Base-by-base conservation (phyloP, 2,329 filamentous ascomycete species). In the Chaetomium sp. region DNA sequence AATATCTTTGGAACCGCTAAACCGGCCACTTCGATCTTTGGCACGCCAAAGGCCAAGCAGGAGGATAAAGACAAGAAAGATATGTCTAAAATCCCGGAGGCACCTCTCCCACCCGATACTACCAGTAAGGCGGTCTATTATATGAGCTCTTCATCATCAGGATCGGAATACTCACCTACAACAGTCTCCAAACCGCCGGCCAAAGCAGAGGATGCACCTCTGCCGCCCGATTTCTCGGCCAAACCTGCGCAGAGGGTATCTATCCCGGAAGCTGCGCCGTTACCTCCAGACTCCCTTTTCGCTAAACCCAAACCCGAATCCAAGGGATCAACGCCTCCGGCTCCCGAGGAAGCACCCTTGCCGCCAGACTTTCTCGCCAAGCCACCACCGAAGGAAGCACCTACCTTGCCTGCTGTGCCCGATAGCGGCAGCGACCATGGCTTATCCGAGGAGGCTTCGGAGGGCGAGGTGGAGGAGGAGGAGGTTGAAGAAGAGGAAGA, bases 101-200 rank as follows among this genome's bases (percentile, higher is more conserved):
- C 70, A 35, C 83, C 84, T 64, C 75, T 86, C 4, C 84, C 85
- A 38, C 83, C 84, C 25, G 83, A 86, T 67, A 75, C 82, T 64
- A 85, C 79, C 61, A 87, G 83, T 78, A 85, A 82, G 77, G 74
- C 76, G 64, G 73, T 77, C 58, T 85, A 80, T 70, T 75, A 78
- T 57, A 69, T 84, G 47, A 82, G 80, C 21, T 83, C 82, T 51
- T 84, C 83, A 65, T 85, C 83, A 55, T 77, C 78, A 67, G 74
- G 76, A 60, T 81, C 82, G 62, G 75, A 72, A 69, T 72, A 75
- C 60, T 73, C 74, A 63, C 74, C 75, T 70, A 74, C 70, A 62
- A 65, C 65, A 62, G 65, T 69, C 55, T 69, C 72, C 57, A 75
- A 74, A 45, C 68, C 70, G 38, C 23, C 68, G 42, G 66, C 69